A percentile compares a stretch with the other conserved stretches of the same genome.
Conservation (phyloP, 2,329 filamentous ascomycete species). For the Botrytis deweyae region DNA sequence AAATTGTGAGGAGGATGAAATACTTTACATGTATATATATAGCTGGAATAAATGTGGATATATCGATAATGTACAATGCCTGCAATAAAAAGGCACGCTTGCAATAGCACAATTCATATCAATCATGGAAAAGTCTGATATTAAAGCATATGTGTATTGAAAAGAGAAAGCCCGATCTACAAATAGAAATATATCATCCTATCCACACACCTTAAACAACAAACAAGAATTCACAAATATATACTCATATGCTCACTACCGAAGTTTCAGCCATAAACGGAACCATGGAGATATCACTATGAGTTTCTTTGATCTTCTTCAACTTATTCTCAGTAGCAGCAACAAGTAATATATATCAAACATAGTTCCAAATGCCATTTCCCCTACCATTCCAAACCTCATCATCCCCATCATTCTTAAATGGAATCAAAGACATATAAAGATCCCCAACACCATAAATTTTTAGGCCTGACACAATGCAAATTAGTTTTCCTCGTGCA, state of each 20-base stretch:
- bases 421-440: background rate
- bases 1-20: background rate
- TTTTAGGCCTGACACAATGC: too few species aligned
- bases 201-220: background rate
- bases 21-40: conserved; percentile 1
- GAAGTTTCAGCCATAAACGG: background rate
- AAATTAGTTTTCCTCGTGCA: too few species aligned
- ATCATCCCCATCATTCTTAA: background rate
- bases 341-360: background rate
- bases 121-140: background rate
- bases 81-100: background rate
- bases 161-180: background rate
- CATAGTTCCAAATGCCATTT: background rate
- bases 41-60: background rate
- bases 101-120: background rate
- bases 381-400: background rate
- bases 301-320: fast-evolving
- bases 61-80: background rate
- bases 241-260: background rate
- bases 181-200: background rate
- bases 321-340: background rate
- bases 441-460: fast-evolving
- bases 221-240: too few species aligned
- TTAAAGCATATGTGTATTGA: background rate
- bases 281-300: background rate